Base-by-base conservation (phyloP, 257 asterid genomes). In the Schizonepeta tenuifolia region DNA sequence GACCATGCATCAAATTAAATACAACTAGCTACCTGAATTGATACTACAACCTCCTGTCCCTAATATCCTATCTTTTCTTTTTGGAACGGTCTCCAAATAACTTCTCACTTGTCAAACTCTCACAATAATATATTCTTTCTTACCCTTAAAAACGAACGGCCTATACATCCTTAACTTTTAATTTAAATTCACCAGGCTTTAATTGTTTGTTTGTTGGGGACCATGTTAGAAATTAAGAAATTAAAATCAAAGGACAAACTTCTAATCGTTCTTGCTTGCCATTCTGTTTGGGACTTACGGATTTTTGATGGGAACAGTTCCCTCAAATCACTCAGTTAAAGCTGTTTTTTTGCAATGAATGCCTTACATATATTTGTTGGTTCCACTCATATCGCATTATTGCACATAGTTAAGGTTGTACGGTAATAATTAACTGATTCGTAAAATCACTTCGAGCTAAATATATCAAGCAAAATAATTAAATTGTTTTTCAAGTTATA, bases 1-100 rank as follows among this genome's bases (percentile, higher is more conserved):
- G 83, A 78, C 88, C 91, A 82, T 31, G 6, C 36, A 4, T 80
- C 61, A 40, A 24, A 79, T 73, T 44, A 51, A 22, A 57, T 59
- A 31, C 78, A 66, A 76, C 36, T 53, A 40, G 12, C 17, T 69
- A 33, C 41, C 31, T 40, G 14, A 40, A 10, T 28, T 28, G n/a
- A 65, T 60, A 24, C 51, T 14, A 55, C 31, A n/a, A n/a, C n/a
- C n/a, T n/a, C n/a, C n/a, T n/a, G n/a, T n/a, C n/a, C n/a, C n/a
- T n/a, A n/a, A n/a, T n/a, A n/a, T n/a, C n/a, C n/a, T n/a, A n/a
- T n/a, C n/a, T n/a, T n/a, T n/a, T n/a, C n/a, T n/a, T n/a, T n/a
- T n/a, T n/a, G n/a, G n/a, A n/a, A n/a, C n/a, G n/a, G n/a, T n/a
- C n/a, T n/a, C n/a, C n/a, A n/a, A n/a, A n/a, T n/a, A n/a, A n/a